Conservation (phyloP, 228 moss, liverwort and hornwort genomes). For the Sphagnum fallax region DNA sequence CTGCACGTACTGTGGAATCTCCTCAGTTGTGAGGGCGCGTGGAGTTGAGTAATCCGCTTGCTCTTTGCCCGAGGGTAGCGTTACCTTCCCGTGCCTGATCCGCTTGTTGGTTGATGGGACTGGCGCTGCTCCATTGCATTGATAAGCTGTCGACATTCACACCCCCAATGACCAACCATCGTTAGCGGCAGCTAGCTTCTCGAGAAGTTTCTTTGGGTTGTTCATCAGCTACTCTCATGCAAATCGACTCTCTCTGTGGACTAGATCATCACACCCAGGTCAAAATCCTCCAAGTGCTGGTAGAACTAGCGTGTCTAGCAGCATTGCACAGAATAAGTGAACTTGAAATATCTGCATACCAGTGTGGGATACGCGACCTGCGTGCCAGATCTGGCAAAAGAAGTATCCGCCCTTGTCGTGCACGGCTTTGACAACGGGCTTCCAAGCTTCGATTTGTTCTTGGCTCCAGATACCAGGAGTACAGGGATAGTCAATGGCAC, state of each 20-base stretch:
- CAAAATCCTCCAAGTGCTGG: too few species aligned
- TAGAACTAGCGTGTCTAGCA: too few species aligned
- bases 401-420: constrained; percentile 20
- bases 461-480: constrained; percentile 23
- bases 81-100: too few species aligned
- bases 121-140: constrained; percentile 22
- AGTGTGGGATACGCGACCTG: constrained; percentile 21
- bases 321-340: too few species aligned
- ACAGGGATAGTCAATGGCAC: constrained; percentile 16
- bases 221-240: too few species aligned
- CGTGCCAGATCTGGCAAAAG: constrained; percentile 40
- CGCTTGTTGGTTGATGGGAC: constrained; percentile 19
- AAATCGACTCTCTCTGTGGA: too few species aligned
- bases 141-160: constrained; percentile 14
- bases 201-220: too few species aligned
- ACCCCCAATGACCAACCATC: neutral
- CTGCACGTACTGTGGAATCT: constrained; percentile 25
- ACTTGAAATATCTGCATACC: constrained; percentile 3
- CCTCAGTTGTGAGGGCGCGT: constrained; percentile 25
- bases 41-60: constrained; percentile 23
- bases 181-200: too few species aligned
- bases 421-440: constrained; percentile 22
- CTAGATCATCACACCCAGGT: too few species aligned
- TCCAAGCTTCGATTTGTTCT: constrained; percentile 36
- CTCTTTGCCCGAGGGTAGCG: constrained; percentile 9